Base-by-base conservation (phyloP, 139 green algal species). In the Haematococcus lacustris region DNA sequence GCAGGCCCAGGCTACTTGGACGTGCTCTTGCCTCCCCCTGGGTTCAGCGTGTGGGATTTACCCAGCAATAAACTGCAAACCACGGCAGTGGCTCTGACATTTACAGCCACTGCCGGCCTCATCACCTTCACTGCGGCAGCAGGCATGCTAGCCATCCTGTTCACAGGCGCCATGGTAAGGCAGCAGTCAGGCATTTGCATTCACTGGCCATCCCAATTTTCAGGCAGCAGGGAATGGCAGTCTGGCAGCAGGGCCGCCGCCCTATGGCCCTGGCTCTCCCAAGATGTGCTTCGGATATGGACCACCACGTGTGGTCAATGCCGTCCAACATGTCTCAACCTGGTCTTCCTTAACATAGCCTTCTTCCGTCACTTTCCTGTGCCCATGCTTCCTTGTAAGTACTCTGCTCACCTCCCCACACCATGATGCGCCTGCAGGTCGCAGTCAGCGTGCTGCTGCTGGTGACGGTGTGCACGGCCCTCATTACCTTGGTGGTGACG, bases 401-500 rank as follows among this genome's bases (percentile, higher is more conserved):
- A 21, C 13, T 57, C 47, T 57, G 47, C 47, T n/a, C n/a, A n/a
- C n/a, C n/a, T n/a, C n/a, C n/a, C n/a, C n/a, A n/a, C n/a, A n/a
- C n/a, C n/a, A n/a, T n/a, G n/a, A n/a, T n/a, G n/a, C n/a, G n/a
- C 47, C 21, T 57, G 47, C 47, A 57, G 47, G 47, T 57, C 47
- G 38, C 60, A 30, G 60, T 32, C 33, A 57, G 57, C 40, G 73
- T 78, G 39, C 73, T 78, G 39, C 57, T 78, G 7, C 71, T 70
- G 23, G 73, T 78, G 28, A 70, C 72, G 30, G 72, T 70, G 2
- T 68, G 66, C 53, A 64, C 73, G 32, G 68, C 65, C 40, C 53
- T 78, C 33, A 68, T 78, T 21, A 66, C 73, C 3, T 66, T 78
- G 43, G 70, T 78, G 40, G 73, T 78, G 13, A 78, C 73, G 25